phyloP scores from a whole-genome alignment of 2,329 filamentous ascomycete species.

The Hymenoscyphus scutula region DNA sequence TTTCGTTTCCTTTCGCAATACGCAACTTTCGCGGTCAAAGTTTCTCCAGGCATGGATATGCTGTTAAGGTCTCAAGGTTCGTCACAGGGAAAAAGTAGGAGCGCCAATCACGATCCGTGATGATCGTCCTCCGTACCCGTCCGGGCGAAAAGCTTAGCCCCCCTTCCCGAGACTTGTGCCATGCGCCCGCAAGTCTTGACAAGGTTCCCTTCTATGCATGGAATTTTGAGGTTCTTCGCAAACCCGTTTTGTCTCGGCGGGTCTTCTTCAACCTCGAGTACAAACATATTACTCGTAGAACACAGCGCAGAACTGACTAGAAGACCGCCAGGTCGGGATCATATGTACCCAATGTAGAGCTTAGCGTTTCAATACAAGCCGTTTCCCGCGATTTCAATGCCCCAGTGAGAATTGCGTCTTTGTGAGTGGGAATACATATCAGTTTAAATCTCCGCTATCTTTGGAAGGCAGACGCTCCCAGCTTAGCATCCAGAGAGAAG shows the following conservation, averaged over 20 bases:
- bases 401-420: neutral
- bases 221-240: neutral
- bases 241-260: neutral
- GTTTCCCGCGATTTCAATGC: neutral
- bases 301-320: neutral
- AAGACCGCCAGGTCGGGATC: neutral
- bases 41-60: neutral
- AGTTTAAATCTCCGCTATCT: neutral
- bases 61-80: neutral
- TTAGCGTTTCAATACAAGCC: neutral
- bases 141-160: neutral
- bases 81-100: neutral
- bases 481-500: slow-evolving; percentile 25
- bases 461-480: slow-evolving; percentile 25
- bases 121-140: neutral
- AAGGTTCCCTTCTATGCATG: neutral
- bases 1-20: neutral
- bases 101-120: neutral
- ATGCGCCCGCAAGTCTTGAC: neutral
- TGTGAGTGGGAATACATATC: slow-evolving; percentile 19
- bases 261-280: neutral
- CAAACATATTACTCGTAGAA: neutral
- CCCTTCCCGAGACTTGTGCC: neutral
- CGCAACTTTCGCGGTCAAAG: neutral
- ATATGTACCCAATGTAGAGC: neutral